Percentiles rank a stretch among this genome's conserved stretches.
Evolutionary conservation across 208 protist genomes (phyloP).

Genomic region (Naegleria fowleri): DNA sequence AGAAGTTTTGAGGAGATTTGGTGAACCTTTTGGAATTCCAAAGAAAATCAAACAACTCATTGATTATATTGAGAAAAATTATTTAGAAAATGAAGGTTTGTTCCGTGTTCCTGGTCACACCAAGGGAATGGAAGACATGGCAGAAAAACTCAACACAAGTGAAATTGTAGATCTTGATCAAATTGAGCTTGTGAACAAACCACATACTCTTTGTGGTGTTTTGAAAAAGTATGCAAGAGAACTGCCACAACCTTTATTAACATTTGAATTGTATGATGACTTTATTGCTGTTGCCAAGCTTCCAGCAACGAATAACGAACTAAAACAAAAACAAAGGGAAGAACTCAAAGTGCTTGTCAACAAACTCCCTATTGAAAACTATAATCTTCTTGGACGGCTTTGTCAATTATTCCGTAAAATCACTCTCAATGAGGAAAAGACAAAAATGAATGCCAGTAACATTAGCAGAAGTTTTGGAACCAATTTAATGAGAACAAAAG

Average conservation of each 20-base stretch:
- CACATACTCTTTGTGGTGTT: slow-evolving; percentile 9
- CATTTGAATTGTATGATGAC: slow-evolving; percentile 10
- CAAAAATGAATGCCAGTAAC: not conserved
- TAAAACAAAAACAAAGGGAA: not conserved
- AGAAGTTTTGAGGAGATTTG: not conserved
- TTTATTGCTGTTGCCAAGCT: not conserved
- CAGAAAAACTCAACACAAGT: not conserved
- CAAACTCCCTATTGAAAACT: not conserved
- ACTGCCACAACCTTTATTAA: slow-evolving; percentile 17
- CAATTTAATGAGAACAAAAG: slow-evolving; percentile 2
- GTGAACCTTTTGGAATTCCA: slow-evolving; percentile 11
- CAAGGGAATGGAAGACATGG: not conserved
- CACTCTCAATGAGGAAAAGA: not conserved
- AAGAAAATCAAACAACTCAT: not conserved
- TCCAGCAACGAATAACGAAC: not conserved
- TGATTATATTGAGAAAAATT: not conserved
- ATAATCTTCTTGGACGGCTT: not conserved
- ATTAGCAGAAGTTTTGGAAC: slow-evolving; percentile 11
- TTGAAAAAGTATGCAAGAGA: not conserved
- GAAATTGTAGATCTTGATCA: not conserved
- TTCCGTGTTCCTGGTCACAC: slow-evolving; percentile 2
- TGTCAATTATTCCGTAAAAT: not conserved
- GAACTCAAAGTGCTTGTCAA: not conserved
- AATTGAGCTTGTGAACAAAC: not conserved
- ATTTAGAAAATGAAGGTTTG: not conserved